Evolutionary conservation across 2,329 filamentous ascomycete species (phyloP), one percentile per base, ranked within the genome.

Genomic region (Colletotrichum australisinense): DNA sequence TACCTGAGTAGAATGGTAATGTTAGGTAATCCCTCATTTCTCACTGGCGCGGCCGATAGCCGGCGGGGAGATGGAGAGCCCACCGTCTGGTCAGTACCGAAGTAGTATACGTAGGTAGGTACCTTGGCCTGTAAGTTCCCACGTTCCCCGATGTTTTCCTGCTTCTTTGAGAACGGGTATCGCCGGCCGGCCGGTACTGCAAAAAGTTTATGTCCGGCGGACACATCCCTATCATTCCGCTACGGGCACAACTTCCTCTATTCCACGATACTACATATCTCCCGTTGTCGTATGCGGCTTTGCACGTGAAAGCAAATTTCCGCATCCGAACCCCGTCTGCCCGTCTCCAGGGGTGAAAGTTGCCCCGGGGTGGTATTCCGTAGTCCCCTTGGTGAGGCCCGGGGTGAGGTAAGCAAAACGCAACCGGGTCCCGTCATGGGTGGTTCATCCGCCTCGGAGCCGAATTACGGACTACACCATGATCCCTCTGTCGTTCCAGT

Each of bases 11-110:
- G 3, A 32, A 12, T 42, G 14, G 57, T 62, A 35, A 42, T 70
- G 67, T 65, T 65, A 62, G 35, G 71, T 65, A 70, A 66, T 73
- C 22, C 60, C 55, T 38, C 59, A 19, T 52, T 24, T 57, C 5
- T 57, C 19, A 73, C 55, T 65, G 70, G 67, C 53, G 38, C 46
- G 14, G 24, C 30, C 28, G 63, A 30, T 32, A n/a, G 22, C 49
- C 52, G 14, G 7, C 63, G 28, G 35, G 49, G 52, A 56, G 49
- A 53, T 24, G 35, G 35, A 42, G 35, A 42, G 35, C 12, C 35
- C 35, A 42, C 35, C 35, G 14, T 12, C 52, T 24, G 49, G 26
- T 3, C 30, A 30, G 30, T 30, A 30, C 30, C 30, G 30, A 30
- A 9, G 30, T 30, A 30, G 8, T 30, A 8, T 30, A 9, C 28